A percentile compares a stretch with the other conserved stretches of the same genome.
phyloP scores from a whole-genome alignment of 2,329 filamentous ascomycete genomes.

The Cordyceps pruinosa region DNA sequence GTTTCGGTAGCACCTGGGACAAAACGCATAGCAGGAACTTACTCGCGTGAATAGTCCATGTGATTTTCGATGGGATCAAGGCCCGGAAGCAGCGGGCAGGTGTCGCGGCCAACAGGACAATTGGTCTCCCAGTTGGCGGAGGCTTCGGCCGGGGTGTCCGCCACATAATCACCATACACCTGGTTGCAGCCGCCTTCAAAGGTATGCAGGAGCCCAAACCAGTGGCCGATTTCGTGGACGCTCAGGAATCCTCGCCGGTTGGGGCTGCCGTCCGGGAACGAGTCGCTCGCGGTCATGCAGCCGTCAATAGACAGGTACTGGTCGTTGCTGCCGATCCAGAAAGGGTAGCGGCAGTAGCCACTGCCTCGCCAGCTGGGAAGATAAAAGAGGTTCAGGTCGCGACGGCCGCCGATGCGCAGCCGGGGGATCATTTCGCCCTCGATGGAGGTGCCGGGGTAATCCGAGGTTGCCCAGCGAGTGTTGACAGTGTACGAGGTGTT shows the following conservation, averaged over 20 bases:
- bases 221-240: constrained; percentile 41
- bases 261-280: constrained; percentile 32
- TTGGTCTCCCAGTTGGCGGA: constrained; percentile 19
- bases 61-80: constrained; percentile 33
- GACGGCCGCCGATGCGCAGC: constrained; percentile 36
- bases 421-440: background rate
- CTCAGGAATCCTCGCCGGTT: constrained; percentile 28
- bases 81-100: constrained; percentile 26
- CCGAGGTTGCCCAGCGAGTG: background rate
- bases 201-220: constrained; percentile 42
- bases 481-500: constrained; percentile 4
- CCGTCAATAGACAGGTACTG: constrained; percentile 31
- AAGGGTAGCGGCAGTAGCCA: constrained; percentile 42
- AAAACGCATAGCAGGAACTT: background rate
- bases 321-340: constrained; percentile 22
- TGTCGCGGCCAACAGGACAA: constrained; percentile 32
- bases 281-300: constrained; percentile 31
- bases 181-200: constrained; percentile 36
- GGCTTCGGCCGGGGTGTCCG: constrained; percentile 34
- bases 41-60: constrained; percentile 29
- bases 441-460: background rate
- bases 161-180: constrained; percentile 31
- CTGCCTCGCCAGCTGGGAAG: constrained; percentile 28
- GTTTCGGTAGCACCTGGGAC: background rate
- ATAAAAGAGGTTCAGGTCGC: constrained; percentile 42